A percentile compares a stretch with the other conserved stretches of the same genome.
These are phyloP conservation scores for Teratosphaeria nubilosa DNA, from an alignment of 2,329 filamentous ascomycete species.

Conservation along the genomic window DNA sequence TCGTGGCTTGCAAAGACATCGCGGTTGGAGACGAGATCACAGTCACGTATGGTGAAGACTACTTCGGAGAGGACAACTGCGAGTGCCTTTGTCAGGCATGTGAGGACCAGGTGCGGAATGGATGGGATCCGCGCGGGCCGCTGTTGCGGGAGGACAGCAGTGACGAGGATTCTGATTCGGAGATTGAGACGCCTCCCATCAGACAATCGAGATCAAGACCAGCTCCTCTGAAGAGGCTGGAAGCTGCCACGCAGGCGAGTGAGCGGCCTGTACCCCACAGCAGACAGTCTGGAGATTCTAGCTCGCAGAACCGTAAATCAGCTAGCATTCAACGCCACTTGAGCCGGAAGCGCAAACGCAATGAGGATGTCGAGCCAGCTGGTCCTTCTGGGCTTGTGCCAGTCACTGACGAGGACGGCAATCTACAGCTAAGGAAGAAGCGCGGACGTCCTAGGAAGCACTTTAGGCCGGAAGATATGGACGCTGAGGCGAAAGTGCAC, in stretches of 20 bases:
- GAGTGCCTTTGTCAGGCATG: constrained; percentile 89
- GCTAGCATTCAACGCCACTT: neutral
- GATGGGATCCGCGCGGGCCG: constrained; percentile 56
- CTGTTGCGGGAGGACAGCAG: constrained; percentile 22
- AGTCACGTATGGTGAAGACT: constrained; percentile 88
- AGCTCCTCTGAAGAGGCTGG: neutral
- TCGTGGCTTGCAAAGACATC: constrained; percentile 75
- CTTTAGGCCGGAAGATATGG: constrained; percentile 2
- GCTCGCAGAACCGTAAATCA: neutral
- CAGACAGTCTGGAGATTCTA: neutral
- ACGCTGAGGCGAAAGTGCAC: constrained; percentile 1
- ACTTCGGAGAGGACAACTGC: constrained; percentile 90
- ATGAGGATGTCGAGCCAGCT: neutral
- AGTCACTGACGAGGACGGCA: neutral
- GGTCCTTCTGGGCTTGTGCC: neutral
- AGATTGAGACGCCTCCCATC: constrained; percentile 13
- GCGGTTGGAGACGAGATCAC: constrained; percentile 88
- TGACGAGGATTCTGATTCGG: constrained; percentile 27
- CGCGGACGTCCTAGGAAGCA: constrained; percentile 7
- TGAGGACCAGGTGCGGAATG: constrained; percentile 64
- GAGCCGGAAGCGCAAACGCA: constrained; percentile 1
- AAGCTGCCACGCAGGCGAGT: constrained; percentile 1
- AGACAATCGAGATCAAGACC: neutral
- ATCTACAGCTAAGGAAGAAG: neutral
- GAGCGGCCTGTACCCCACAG: neutral